Base-by-base conservation (phyloP, 208 protist species). In the Trypanosoma rangeli region DNA sequence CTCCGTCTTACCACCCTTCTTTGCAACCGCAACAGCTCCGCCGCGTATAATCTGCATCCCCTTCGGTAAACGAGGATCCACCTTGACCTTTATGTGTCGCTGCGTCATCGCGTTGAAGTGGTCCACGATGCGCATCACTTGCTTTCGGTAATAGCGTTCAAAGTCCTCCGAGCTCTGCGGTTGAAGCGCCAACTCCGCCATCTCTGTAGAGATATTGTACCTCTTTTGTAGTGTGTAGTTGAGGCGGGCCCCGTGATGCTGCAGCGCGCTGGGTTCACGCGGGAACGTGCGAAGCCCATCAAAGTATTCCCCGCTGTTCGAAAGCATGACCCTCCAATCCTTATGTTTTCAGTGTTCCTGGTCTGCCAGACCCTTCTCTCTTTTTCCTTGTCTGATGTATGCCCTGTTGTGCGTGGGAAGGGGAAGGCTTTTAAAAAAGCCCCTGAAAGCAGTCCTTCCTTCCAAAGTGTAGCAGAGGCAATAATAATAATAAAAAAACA, bases 161-260 rank as follows among this genome's bases (percentile, higher is more conserved):
- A 95, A 93, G 31, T 93, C 84, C 42, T 79, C 84, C 16, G 79
- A 68, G 49, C 69, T 72, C 57, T 92, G 76, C 0, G 83, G 76
- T 58, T 90, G 81, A 50, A 95, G 76, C 16, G 80, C 83, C 28
- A 92, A 85, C 64, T 95, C 83, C 2, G 82, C 73, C 10, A 78
- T 53, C 35, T 95, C 85, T 3, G 80, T 49, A 7, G 74, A 63
- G 13, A 93, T 82, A 46, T 82, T 83, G 79, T 89, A 92, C 29
- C 63, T 65, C 44, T 80, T 92, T 73, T 93, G 82, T 53, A 95
- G 70, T 8, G 79, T 86, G 75, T 93, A 83, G 61, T 93, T 84
- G 26, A 95, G 79, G 24, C 79, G 80, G 56, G 78, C 82, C 26
- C 81, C 67, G 71, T 95, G 90, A 53, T 87, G 74, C 24, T 70